Base-by-base conservation (phyloP, 306 rosid genomes). In the Pyrus betulifolia region DNA sequence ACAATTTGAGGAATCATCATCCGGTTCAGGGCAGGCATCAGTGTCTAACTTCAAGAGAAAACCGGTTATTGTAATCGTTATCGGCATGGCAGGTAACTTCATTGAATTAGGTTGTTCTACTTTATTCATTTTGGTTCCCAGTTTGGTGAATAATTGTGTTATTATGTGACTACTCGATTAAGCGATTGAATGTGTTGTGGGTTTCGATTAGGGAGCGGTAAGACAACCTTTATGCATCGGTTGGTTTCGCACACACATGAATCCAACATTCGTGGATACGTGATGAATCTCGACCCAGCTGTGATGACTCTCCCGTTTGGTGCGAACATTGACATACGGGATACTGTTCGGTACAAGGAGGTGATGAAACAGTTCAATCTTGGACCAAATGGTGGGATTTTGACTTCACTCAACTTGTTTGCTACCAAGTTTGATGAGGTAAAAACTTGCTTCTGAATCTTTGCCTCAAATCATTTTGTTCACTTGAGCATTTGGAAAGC, bases 341-440 rank as follows among this genome's bases (percentile, higher is more conserved):
- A 95, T 69, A 95, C 98, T 57, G 99, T 95, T 42, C 88, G 88
- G 69, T 92, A 95, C 83, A 95, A 91, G 86, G 97, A 92, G 84
- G 97, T 95, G 79, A 95, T 95, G 97, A 95, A 92, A 80, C 99
- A 95, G 80, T 95, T 82, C 82, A 95, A 95, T 84, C 99, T 92
- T 28, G 99, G 99, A 21, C 99, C 99, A 5, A 95, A 95, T 83
- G 98, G 99, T 11, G 99, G 97, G 69, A 95, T 95, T 75, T 83
- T 92, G 87, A 95, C 99, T 8, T 95, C 99, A 0, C 91, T 95
- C 57, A 92, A 95, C 88, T 86, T 95, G 88, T 95, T 95, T 86
- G 97, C 98, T 12, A 92, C 99, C 59, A 92, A 89, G 86, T 91
- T 95, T 80, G 97, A 95, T 67, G 98, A 95, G 99, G 99, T 95